These are phyloP conservation scores for Calycina herbarum DNA, from an alignment of 2,329 filamentous ascomycete species.

Conservation along the genomic window DNA sequence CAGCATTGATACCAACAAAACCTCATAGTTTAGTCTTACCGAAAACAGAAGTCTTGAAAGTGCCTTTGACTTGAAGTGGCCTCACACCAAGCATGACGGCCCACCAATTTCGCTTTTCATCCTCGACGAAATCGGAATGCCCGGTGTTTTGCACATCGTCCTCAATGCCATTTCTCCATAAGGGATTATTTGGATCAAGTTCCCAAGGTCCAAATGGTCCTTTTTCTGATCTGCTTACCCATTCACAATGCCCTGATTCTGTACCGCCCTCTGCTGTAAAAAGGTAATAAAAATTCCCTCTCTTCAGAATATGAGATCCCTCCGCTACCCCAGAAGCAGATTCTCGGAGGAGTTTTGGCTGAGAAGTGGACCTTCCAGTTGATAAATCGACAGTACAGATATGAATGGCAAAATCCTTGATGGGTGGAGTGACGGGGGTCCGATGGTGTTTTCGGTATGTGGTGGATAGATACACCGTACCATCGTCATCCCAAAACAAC, in stretches of 20 bases:
- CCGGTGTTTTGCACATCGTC: constrained; percentile 48
- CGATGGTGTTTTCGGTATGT: constrained; percentile 47
- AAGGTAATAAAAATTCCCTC: constrained; percentile 58
- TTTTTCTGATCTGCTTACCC: constrained; percentile 51
- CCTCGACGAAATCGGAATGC: constrained; percentile 46
- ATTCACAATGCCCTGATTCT: constrained; percentile 60
- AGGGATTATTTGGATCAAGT: constrained; percentile 54
- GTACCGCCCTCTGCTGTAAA: constrained; percentile 62
- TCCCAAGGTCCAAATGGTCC: constrained; percentile 61
- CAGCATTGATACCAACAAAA: constrained; percentile 28
- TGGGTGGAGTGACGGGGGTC: constrained; percentile 36
- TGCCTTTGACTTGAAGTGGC: constrained; percentile 8
- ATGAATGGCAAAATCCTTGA: constrained; percentile 55
- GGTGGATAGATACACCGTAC: constrained; percentile 49
- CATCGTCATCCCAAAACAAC: constrained; percentile 57
- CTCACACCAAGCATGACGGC: constrained; percentile 36
- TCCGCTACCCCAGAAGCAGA: constrained; percentile 60
- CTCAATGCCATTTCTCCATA: constrained; percentile 53
- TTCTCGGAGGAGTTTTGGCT: constrained; percentile 55
- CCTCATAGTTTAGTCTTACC: constrained; percentile 7
- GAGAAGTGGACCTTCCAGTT: constrained; percentile 53
- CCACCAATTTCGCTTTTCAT: constrained; percentile 44
- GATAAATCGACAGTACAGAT: constrained; percentile 49
- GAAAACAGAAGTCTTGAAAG: constrained; percentile 17
- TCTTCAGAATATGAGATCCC: constrained; percentile 58